Conservation (phyloP, 2,329 filamentous ascomycete species). For the Talaromyces piceae region DNA sequence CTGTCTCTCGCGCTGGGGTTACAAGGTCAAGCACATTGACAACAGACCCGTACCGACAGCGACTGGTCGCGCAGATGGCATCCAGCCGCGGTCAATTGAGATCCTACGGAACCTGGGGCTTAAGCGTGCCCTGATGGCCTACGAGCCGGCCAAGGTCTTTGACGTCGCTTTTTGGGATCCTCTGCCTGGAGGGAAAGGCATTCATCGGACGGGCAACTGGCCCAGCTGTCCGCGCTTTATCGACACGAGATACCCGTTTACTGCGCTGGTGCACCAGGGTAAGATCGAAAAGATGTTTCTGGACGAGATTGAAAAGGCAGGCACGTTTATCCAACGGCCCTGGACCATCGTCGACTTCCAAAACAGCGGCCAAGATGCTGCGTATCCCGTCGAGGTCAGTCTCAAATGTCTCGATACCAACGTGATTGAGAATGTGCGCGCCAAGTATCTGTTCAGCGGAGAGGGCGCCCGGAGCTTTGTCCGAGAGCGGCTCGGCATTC, state of each 20-base stretch:
- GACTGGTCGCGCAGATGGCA: slow-evolving; percentile 83
- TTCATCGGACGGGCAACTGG: slow-evolving; percentile 61
- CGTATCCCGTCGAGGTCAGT: slow-evolving; percentile 74
- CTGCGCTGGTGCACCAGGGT: slow-evolving; percentile 55
- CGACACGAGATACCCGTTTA: slow-evolving; percentile 58
- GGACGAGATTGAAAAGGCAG: slow-evolving; percentile 53
- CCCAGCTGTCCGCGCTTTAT: slow-evolving; percentile 81
- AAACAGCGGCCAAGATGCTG: slow-evolving; percentile 53
- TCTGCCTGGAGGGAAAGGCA: slow-evolving; percentile 43
- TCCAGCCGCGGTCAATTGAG: slow-evolving; percentile 82
- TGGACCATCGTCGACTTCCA: slow-evolving; percentile 57
- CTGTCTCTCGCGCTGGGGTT: slow-evolving; percentile 84
- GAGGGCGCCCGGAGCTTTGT: slow-evolving; percentile 57
- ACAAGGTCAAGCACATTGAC: slow-evolving; percentile 91
- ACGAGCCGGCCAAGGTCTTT: slow-evolving; percentile 79
- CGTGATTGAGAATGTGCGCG: slow-evolving; percentile 55
- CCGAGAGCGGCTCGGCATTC: slow-evolving; percentile 58
- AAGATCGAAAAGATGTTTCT: slow-evolving; percentile 57
- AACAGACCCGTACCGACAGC: slow-evolving; percentile 77
- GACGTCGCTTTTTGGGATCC: slow-evolving; percentile 63
- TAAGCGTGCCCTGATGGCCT: slow-evolving; percentile 79
- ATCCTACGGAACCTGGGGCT: slow-evolving; percentile 83
- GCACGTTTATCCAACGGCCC: slow-evolving; percentile 49
- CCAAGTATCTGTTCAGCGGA: slow-evolving; percentile 57
- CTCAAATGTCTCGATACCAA: slow-evolving; percentile 70